Evolutionary conservation across 768 basidiomycete species (phyloP), one percentile per base, ranked within the genome.

Genomic region (Epithele typhae): DNA sequence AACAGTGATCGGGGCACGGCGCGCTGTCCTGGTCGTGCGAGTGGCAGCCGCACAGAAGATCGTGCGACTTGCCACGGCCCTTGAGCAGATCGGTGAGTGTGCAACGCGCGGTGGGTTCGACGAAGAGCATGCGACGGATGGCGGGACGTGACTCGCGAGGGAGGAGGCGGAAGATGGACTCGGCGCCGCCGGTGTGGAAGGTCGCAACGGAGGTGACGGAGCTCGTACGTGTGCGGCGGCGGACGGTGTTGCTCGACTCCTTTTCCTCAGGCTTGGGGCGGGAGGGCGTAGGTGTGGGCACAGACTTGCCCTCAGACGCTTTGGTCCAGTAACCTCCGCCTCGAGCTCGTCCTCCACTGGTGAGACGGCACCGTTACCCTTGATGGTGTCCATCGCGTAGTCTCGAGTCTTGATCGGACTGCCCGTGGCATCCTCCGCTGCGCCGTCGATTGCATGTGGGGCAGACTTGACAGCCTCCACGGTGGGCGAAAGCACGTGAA

Each of bases 131-230:
- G 44, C 93, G 80, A 48, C 92, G 87, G 49, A 99, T 76, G 12
- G 88, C 91, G 6, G 84, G 77, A 33, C 96, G 80, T 12, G 92
- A 82, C 68, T 99, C 95, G 44, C 96, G 84, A 2, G 96, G 96
- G 19, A 99, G 76, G 9, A 98, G 75, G 17, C 95, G 82, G 75
- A 99, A 98, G 60, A 99, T 96, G 7, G 92, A 93, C 64, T 98
- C 95, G 22, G 91, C 83, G 17, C 88, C 85, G 45, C 77, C 77
- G 42, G 69, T 61, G 55, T 79, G 78, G 73, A 79, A 87, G 1
- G 90, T 91, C 35, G 77, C 67, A 42, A 82, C 76, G 37, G 62
- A 63, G n/a, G 65, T 59, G 18, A 52, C 25, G 54, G 62, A 64
- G 55, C 64, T 63, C 34, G 61, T 61, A 41, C 66, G 65, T 2